Evolutionary conservation across 805 yeast genomes (phyloP), one percentile per base, ranked within the genome.

Genomic region (Kodamaea kaohsiungensis): DNA sequence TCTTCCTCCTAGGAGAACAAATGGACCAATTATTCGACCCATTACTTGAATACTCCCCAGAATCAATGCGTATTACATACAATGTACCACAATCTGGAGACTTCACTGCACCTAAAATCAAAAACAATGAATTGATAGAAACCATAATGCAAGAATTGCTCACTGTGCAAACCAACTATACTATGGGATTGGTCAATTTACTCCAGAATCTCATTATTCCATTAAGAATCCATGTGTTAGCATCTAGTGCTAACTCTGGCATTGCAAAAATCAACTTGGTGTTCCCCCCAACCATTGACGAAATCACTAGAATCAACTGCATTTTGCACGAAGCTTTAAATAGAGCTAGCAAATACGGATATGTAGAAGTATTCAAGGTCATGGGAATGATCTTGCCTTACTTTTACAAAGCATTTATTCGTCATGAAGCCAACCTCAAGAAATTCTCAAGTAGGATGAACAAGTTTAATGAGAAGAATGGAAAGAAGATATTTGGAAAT

Each of bases 211-310:
- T 88, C 56, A 78, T 92, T 42, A 85, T 91, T 22, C 96, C 96
- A 0, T 68, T 91, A 38, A 78, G 98, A 60, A 82, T 88, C 13
- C 78, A 79, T 54, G 91, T 88, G 0, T 68, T 90, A 35, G 79
- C 83, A 52, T 80, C 80, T 1, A 67, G 85, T 5, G 74, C 79
- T 2, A 77, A 77, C 9, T 65, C 83, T 43, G 85, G 89, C 1
- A 84, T 88, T 2, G 69, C 86, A 1, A 83, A 84, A 59, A 76
- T 92, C 35, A 92, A 93, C 67, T 78, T 84, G 48, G 78, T 91
- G 0, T 91, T 93, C 64, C 98, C 98, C 2, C 98, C 98, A 0
- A 93, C 98, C 0, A 88, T 93, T 16, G 98, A 93, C 69, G 98
- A 93, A 71, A 86, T 93, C 15, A 89, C 96, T 9, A 79, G 98